A percentile compares a stretch with the other conserved stretches of the same genome.
These are phyloP conservation scores for Echinosophora koreensis DNA, from an alignment of 306 rosid species.

Conservation along the genomic window DNA sequence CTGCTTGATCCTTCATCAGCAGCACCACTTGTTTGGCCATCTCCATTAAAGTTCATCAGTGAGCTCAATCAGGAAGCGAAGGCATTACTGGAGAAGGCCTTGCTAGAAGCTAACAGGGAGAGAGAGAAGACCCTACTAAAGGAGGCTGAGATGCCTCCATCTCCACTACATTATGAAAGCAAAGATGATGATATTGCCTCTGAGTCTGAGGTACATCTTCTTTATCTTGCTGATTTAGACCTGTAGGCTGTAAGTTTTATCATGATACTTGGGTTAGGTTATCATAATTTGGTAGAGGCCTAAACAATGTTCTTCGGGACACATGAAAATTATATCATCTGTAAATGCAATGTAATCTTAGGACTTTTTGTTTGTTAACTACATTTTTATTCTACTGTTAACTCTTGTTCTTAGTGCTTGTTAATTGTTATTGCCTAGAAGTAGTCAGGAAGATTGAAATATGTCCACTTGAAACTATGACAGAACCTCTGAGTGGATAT, in stretches of 20 bases:
- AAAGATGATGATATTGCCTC: constrained; percentile 66
- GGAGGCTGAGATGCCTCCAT: constrained; percentile 52
- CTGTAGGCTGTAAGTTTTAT: background rate
- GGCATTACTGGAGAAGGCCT: constrained; percentile 78
- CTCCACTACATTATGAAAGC: constrained; percentile 58
- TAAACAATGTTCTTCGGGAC: constrained; percentile 7
- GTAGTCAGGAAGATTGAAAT: background rate
- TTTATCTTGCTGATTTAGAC: constrained; percentile 30
- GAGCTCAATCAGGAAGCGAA: constrained; percentile 89
- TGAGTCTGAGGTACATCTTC: constrained; percentile 69
- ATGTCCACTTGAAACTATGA: background rate
- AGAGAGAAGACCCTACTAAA: constrained; percentile 77
- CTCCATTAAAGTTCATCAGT: constrained; percentile 85
- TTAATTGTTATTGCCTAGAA: background rate
- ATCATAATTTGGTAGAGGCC: background rate
- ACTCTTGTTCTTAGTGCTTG: background rate
- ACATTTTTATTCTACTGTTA: background rate
- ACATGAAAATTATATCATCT: background rate
- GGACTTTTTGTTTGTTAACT: background rate
- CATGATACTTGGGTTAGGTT: background rate
- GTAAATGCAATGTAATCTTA: constrained; percentile 3
- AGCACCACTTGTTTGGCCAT: constrained; percentile 95
- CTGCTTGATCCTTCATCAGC: constrained; percentile 84
- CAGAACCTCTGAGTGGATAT: background rate
- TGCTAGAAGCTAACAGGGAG: constrained; percentile 86